These are phyloP conservation scores for Pseudogymnoascus sp. DNA, from an alignment of 2,329 filamentous ascomycete genomes.

Conservation along the genomic window DNA sequence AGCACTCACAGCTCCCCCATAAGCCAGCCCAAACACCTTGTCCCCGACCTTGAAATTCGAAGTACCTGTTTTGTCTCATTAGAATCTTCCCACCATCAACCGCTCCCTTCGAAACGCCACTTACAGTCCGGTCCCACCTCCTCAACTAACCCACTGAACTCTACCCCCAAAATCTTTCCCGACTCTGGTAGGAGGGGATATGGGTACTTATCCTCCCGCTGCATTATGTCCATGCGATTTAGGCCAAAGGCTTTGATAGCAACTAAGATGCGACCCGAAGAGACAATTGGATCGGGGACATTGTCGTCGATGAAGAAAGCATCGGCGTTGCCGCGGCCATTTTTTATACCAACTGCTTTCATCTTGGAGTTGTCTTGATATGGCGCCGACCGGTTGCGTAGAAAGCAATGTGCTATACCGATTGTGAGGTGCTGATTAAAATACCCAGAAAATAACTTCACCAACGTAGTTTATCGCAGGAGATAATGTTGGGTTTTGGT, in stretches of 20 bases:
- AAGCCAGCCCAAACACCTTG: constrained; percentile 82
- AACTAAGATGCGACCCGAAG: constrained; percentile 66
- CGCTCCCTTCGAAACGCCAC: not conserved
- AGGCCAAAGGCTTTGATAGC: constrained; percentile 77
- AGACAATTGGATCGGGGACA: constrained; percentile 45
- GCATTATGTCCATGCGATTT: constrained; percentile 78
- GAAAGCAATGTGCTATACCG: not conserved
- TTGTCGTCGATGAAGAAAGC: constrained; percentile 53
- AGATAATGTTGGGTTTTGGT: not conserved
- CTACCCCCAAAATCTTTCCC: constrained; percentile 65
- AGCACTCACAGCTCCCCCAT: constrained; percentile 60
- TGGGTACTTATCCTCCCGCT: constrained; percentile 63
- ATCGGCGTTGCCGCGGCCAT: constrained; percentile 48
- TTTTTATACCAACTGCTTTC: constrained; percentile 40
- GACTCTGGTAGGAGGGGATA: constrained; percentile 62
- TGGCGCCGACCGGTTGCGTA: not conserved
- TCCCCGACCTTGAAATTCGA: constrained; percentile 63
- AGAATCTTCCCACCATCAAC: constrained; percentile 20
- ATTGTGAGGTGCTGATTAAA: not conserved
- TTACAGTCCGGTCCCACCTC: constrained; percentile 34
- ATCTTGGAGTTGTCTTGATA: not conserved
- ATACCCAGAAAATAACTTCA: not conserved
- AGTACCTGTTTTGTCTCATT: constrained; percentile 34
- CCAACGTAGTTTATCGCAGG: not conserved
- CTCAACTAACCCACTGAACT: constrained; percentile 67